Evolutionary conservation across 495 filamentous ascomycete species (phyloP).

Genomic region (Neurospora sp.): DNA sequence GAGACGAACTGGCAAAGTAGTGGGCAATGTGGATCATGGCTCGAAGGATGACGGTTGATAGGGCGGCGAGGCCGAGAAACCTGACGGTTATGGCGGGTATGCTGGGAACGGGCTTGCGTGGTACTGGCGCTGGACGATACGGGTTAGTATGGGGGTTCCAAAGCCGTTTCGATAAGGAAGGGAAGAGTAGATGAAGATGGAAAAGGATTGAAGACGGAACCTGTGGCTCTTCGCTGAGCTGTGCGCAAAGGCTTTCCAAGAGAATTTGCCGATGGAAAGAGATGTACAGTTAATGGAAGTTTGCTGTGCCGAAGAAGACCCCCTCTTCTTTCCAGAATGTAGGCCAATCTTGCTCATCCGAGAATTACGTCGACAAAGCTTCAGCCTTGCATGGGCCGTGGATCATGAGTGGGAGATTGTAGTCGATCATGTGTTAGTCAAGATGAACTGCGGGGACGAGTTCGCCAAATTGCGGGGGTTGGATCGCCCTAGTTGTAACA

Average conservation of each 20-base stretch:
- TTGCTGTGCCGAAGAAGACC: background rate
- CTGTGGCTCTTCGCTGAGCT: background rate
- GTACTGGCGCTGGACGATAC: background rate
- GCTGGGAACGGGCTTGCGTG: background rate
- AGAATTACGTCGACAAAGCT: background rate
- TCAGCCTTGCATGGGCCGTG: background rate
- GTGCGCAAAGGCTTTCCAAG: background rate
- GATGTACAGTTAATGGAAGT: background rate
- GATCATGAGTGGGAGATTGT: background rate
- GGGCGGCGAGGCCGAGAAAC: background rate
- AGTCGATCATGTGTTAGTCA: background rate
- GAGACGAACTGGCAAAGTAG: background rate
- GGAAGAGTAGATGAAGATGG: background rate
- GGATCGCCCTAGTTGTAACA: background rate
- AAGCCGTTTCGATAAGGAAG: background rate
- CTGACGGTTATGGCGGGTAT: background rate
- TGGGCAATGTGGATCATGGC: conserved; percentile 2
- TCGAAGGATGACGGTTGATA: background rate
- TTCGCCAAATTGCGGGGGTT: background rate
- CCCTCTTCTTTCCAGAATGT: background rate
- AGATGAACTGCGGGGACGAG: background rate
- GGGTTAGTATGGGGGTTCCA: background rate
- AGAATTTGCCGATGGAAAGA: background rate
- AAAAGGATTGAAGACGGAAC: background rate
- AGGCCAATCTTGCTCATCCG: background rate